Evolutionary conservation across 1,139 yeast genomes (phyloP).

Genomic region (Candida freyschussii): DNA sequence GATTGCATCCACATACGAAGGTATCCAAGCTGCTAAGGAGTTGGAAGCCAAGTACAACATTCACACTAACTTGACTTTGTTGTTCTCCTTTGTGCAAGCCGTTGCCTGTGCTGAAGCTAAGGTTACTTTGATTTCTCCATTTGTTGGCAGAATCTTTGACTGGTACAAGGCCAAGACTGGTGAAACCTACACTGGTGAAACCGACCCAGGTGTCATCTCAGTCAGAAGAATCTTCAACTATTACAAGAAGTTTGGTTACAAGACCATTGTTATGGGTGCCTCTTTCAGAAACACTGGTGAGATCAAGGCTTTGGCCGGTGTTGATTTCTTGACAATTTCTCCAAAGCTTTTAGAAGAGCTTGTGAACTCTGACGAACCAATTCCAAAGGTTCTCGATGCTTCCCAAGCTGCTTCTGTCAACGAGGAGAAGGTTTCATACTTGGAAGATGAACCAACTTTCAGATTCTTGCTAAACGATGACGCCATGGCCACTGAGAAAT

Average conservation of each 20-base stretch:
- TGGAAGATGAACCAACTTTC: constrained; percentile 85
- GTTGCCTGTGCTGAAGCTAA: constrained; percentile 99
- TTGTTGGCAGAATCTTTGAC: constrained; percentile 98
- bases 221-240: constrained; percentile 89
- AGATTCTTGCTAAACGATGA: constrained; percentile 92
- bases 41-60: constrained; percentile 86
- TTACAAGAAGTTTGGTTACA: constrained; percentile 95
- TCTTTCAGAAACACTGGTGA: constrained; percentile 98
- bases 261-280: constrained; percentile 99
- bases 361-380: constrained; percentile 66
- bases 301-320: constrained; percentile 95
- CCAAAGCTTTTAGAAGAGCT: constrained; percentile 91
- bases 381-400: constrained; percentile 77
- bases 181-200: constrained; percentile 69
- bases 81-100: constrained; percentile 95
- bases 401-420: constrained; percentile 48
- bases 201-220: constrained; percentile 95
- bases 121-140: constrained; percentile 94
- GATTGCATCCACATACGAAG: constrained; percentile 98
- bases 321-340: constrained; percentile 93
- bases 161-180: constrained; percentile 98
- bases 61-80: constrained; percentile 92
- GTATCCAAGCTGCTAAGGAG: constrained; percentile 97
- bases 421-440: constrained; percentile 70
- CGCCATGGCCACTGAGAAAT: constrained; percentile 98